Evolutionary conservation across 2,329 filamentous ascomycete genomes (phyloP).

Genomic region (Cytospora piceicola): DNA sequence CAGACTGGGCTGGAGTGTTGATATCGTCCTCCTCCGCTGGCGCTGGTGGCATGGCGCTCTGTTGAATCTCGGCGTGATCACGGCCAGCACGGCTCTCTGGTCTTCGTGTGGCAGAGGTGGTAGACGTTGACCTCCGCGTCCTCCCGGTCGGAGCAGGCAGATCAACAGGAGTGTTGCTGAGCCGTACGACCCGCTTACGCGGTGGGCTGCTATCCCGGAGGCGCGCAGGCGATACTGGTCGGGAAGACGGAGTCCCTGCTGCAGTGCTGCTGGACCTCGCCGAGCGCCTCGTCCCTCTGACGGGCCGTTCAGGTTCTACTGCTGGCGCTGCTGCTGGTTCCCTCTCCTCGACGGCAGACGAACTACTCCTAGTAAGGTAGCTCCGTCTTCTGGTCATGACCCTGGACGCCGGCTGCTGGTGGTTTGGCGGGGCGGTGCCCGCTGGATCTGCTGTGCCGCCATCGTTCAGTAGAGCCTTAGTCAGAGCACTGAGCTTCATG

Average conservation of each 20-base stretch:
- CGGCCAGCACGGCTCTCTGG: constrained; percentile 37
- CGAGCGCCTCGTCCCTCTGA: constrained; percentile 44
- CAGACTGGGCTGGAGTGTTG: constrained; percentile 58
- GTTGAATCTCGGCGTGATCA: constrained; percentile 38
- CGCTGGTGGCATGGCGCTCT: constrained; percentile 28
- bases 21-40: constrained; percentile 41
- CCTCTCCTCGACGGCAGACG: constrained; percentile 48
- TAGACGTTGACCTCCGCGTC: constrained; percentile 56
- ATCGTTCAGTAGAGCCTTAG: constrained; percentile 79
- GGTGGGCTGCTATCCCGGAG: constrained; percentile 56
- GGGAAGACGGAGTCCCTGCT: constrained; percentile 40
- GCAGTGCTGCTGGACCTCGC: constrained; percentile 55
- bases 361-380: constrained; percentile 49
- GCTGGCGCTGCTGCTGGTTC: constrained; percentile 13
- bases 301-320: constrained; percentile 30
- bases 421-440: constrained; percentile 36
- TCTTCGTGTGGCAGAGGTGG: constrained; percentile 36
- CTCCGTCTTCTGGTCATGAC: constrained; percentile 56
- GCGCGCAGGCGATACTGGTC: constrained; percentile 48
- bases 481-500: constrained; percentile 91
- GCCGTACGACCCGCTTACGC: constrained; percentile 60
- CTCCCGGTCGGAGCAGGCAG: constrained; percentile 43
- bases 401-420: constrained; percentile 45
- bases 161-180: constrained; percentile 53
- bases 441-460: constrained; percentile 55